phyloP scores from a whole-genome alignment of 148 eudicot species.

The Cornus florida region DNA sequence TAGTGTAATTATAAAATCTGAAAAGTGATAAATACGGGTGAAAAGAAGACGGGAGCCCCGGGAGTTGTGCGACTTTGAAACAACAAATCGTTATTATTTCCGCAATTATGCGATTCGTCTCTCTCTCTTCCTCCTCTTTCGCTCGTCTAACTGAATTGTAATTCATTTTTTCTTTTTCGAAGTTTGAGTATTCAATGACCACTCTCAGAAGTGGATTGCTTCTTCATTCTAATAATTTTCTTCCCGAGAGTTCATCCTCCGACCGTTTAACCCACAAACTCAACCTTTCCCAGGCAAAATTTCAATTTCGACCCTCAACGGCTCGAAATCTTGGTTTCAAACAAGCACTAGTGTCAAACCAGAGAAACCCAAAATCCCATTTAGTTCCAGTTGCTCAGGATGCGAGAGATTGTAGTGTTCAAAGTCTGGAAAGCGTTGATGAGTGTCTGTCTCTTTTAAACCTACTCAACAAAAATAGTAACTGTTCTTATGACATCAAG shows the following conservation, averaged over 20 bases:
- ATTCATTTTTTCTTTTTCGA: no score
- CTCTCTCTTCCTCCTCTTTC: no score
- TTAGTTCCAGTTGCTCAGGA: neutral
- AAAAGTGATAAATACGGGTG: no score
- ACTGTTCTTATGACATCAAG: conserved; percentile 20
- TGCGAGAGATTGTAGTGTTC: neutral
- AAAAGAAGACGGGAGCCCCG: no score
- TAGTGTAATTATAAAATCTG: no score
- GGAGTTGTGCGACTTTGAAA: no score
- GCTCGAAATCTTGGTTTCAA: conserved; percentile 13
- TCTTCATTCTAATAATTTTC: conserved; percentile 6
- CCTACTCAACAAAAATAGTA: neutral
- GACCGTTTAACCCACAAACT: conserved; percentile 13
- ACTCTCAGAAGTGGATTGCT: conserved; percentile 15
- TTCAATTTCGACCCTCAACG: conserved; percentile 18
- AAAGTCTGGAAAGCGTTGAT: neutral
- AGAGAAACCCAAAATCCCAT: conserved; percentile 18
- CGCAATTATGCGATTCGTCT: no score
- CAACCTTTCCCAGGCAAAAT: conserved; percentile 15
- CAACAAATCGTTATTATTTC: no score
- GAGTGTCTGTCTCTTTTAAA: conserved; percentile 23
- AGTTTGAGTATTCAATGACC: neutral
- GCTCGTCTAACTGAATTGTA: no score
- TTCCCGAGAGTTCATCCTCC: conserved; percentile 7
- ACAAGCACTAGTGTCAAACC: conserved; percentile 10